Conservation (phyloP, 2,329 filamentous ascomycete genomes). For the Coniochaeta sp. region DNA sequence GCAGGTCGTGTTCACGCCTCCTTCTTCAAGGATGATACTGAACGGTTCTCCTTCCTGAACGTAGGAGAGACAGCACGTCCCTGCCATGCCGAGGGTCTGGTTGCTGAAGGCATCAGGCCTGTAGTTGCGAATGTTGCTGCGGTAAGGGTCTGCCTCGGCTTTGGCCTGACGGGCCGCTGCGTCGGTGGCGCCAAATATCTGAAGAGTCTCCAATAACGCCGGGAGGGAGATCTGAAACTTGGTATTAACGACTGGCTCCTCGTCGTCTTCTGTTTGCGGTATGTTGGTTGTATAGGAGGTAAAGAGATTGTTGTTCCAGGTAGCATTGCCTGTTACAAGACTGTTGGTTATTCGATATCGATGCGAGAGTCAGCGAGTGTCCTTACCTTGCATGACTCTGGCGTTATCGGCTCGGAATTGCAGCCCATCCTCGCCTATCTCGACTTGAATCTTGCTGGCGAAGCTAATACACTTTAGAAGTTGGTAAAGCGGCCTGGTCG, state of each 20-base stretch:
- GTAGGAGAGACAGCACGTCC: slow-evolving; percentile 81
- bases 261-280: slow-evolving; percentile 26
- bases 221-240: slow-evolving; percentile 82
- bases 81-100: slow-evolving; percentile 74
- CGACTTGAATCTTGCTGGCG: slow-evolving; percentile 52
- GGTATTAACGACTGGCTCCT: slow-evolving; percentile 36
- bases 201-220: slow-evolving; percentile 84
- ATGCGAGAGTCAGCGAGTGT: not conserved
- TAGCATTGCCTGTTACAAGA: slow-evolving; percentile 57
- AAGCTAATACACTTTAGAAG: slow-evolving; percentile 52
- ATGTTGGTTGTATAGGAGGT: slow-evolving; percentile 71
- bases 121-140: slow-evolving; percentile 55
- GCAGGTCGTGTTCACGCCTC: slow-evolving; percentile 81
- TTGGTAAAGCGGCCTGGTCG: slow-evolving; percentile 67
- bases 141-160: slow-evolving; percentile 52
- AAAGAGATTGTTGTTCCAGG: slow-evolving; percentile 84
- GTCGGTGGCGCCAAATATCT: slow-evolving; percentile 88
- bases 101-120: slow-evolving; percentile 73
- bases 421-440: slow-evolving; percentile 78
- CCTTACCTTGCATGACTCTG: slow-evolving; percentile 80
- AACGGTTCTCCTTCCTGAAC: slow-evolving; percentile 67
- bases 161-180: slow-evolving; percentile 50
- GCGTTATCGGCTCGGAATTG: slow-evolving; percentile 84
- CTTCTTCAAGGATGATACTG: slow-evolving; percentile 78
- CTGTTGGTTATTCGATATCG: not conserved